Evolutionary conservation across 1,284 basidiomycete genomes (phyloP).

Genomic region (Lignosus rhinocerotis): DNA sequence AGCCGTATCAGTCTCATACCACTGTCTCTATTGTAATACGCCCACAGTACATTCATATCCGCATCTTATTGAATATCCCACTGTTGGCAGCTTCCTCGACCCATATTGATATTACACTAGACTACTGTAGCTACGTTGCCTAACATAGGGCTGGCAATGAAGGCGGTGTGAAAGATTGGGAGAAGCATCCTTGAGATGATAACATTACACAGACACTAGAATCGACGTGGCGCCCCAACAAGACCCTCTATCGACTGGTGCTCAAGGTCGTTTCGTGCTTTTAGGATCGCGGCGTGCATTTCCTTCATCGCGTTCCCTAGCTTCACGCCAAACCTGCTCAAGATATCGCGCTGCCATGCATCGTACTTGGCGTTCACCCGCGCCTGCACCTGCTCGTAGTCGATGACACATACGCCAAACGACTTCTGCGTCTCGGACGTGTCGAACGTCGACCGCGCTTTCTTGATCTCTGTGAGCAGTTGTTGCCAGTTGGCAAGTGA

Average conservation of each 20-base stretch:
- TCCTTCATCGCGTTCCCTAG: conserved; percentile 95
- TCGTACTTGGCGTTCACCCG: conserved; percentile 99
- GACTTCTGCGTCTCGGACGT: conserved; percentile 91
- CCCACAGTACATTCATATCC: too few relatives aligned
- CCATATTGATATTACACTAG: background rate
- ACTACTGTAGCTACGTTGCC: background rate
- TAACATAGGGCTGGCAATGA: background rate
- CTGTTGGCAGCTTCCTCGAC: too few relatives aligned
- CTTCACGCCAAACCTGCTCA: conserved; percentile 90
- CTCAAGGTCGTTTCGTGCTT: conserved; percentile 93
- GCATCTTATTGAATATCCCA: too few relatives aligned
- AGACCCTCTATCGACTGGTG: conserved; percentile 78
- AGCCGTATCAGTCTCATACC: background rate
- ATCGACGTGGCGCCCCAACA: conserved; percentile 44
- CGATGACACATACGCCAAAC: conserved; percentile 92
- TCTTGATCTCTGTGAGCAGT: conserved; percentile 94
- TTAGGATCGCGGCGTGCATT: conserved; percentile 89
- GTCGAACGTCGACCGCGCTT: conserved; percentile 94
- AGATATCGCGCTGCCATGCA: conserved; percentile 94
- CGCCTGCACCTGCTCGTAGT: conserved; percentile 97
- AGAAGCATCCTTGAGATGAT: background rate
- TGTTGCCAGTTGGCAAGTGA: conserved; percentile 93
- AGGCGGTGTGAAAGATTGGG: background rate
- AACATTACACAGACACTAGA: conserved; percentile 11
- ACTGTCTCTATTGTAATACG: background rate